Base-by-base conservation (phyloP, 2,329 filamentous ascomycete species). In the Beauveria brongniartii region DNA sequence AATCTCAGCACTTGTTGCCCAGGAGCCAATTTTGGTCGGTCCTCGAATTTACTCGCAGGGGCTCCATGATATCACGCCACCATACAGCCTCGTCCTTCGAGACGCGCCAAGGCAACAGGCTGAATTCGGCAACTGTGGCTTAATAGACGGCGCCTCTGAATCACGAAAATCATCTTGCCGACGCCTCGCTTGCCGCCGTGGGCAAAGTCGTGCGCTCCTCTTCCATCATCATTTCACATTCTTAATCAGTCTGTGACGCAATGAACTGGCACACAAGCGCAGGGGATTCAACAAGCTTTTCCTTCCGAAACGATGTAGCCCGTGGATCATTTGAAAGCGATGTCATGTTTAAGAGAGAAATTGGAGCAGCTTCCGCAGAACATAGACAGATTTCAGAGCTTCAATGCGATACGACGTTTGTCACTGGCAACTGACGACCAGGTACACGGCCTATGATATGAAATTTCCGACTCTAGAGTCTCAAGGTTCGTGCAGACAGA, bases 221-320 rank as follows among this genome's bases (percentile, higher is more conserved):
- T 37, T 37, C 5, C 14, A 37, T 12, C 34, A 37, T 37, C 9
- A 20, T 22, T 28, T 22, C 12, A 52, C 28, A 10, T 34, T 64
- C 72, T 64, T 72, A 30, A 7, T 50, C 48, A 6, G 9, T 7
- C 3, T 30, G 7, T 34, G 47, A 28, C 16, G 47, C 16, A 51
- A 9, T 20, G 14, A 12, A 12, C 12, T 3, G n/a, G 10, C 30
- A 60, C 64, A 66, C 67, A 59, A 10, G 66, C 67, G 18, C 62
- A 65, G 18, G 67, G 64, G 4, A 67, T 62, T 50, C 65, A 65
- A 1, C 67, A 64, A 3, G 66, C 66, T 46, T 66, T 43, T 67
- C 77, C 76, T 12, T 69, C 61, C 6, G 64, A 16, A 72, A 73
- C 16, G 74, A 74, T 12, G 72, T 64, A 30, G 14, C 24, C 16